phyloP scores from a whole-genome alignment of 2,329 filamentous ascomycete genomes.

The Claviceps digitariae region DNA sequence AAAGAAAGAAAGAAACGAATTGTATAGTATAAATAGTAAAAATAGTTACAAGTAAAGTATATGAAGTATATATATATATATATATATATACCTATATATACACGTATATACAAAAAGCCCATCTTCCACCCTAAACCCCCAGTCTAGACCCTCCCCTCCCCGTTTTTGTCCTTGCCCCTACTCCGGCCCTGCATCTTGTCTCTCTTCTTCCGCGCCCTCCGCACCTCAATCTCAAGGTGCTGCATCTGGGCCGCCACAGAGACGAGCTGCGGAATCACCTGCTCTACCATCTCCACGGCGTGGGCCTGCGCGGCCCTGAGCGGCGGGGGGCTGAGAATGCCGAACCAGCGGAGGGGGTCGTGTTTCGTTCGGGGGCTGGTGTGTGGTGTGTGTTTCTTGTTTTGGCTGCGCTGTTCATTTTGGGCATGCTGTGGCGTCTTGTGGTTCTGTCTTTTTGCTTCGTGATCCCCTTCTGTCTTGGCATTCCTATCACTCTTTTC shows the following conservation, averaged over 20 bases:
- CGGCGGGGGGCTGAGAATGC: constrained; percentile 36
- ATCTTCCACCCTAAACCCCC: background rate
- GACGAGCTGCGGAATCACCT: constrained; percentile 42
- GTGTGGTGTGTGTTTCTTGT: too few relatives aligned
- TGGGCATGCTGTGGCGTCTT: too few relatives aligned
- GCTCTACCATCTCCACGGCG: constrained; percentile 42
- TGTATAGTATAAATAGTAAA: too few relatives aligned
- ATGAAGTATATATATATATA: background rate
- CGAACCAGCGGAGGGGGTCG: constrained; percentile 44
- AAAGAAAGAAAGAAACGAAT: too few relatives aligned
- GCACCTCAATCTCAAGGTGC: constrained; percentile 54
- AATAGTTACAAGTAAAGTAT: too few relatives aligned
- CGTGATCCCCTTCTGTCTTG: background rate
- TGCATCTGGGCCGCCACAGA: constrained; percentile 48
- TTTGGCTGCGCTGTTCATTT: too few relatives aligned
- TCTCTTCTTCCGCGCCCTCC: constrained; percentile 43
- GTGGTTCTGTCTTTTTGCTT: background rate
- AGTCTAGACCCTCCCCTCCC: background rate
- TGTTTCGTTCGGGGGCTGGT: too few relatives aligned
- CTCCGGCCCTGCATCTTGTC: constrained; percentile 26
- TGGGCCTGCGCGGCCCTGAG: constrained; percentile 45
- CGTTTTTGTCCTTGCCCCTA: background rate
- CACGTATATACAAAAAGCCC: too few relatives aligned
- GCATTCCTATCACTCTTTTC: too few relatives aligned
- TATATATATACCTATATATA: background rate